phyloP scores from a whole-genome alignment of 192 early-diverging fungal species.

The Podila epigama region DNA sequence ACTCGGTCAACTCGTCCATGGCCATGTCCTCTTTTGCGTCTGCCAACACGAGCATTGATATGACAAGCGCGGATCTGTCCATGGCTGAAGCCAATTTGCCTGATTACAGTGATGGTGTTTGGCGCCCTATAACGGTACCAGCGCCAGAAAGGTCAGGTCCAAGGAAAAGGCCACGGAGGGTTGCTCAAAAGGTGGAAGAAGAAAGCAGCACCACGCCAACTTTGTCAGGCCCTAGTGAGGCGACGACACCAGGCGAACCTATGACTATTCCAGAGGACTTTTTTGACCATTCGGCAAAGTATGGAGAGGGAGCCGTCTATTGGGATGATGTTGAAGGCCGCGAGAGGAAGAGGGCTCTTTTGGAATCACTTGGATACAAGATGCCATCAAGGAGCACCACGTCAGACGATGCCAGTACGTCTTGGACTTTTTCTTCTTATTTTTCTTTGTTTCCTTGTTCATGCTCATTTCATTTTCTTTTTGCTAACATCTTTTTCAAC shows the following conservation, averaged over 20 bases:
- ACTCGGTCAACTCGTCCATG: not conserved
- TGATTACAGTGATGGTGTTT: not conserved
- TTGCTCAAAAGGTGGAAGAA: not conserved
- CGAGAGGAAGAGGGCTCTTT: constrained; percentile 22
- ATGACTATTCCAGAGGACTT: constrained; percentile 18
- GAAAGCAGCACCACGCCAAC: not conserved
- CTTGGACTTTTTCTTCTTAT: not conserved
- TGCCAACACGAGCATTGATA: not conserved
- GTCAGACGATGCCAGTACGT: not conserved
- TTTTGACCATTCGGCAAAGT: constrained; percentile 11
- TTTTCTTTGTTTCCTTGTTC: not conserved
- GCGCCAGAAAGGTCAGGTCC: too few relatives aligned
- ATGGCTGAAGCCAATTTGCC: not conserved
- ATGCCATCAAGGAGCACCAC: not conserved
- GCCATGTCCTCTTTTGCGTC: not conserved
- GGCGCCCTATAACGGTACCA: not conserved
- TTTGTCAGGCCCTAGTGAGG: too few relatives aligned
- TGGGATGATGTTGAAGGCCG: constrained; percentile 39
- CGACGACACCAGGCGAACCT: constrained; percentile 5
- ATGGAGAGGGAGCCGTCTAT: constrained; percentile 16
- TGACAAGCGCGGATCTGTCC: not conserved
- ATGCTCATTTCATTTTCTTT: not conserved
- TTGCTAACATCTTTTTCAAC: not conserved
- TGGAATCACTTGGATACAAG: constrained; percentile 29
- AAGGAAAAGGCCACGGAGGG: not conserved